phyloP scores from a whole-genome alignment of 768 basidiomycete species.

The Mycena floridula region DNA sequence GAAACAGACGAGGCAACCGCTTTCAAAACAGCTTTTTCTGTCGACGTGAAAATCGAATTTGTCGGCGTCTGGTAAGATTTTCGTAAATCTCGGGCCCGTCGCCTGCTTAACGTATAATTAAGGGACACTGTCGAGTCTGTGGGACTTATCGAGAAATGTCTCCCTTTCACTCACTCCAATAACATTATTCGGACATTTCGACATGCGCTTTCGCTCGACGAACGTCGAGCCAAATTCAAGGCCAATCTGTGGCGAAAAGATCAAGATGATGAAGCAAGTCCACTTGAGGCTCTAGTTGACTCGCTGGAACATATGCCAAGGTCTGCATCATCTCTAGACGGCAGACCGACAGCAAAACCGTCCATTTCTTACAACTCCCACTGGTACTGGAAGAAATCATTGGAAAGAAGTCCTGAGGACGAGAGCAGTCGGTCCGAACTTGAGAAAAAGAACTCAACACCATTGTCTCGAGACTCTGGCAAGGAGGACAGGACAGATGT shows the following conservation, averaged over 20 bases:
- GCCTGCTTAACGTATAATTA: conserved; percentile 28
- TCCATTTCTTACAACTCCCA: neutral
- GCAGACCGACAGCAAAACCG: neutral
- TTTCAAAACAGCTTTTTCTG: conserved; percentile 55
- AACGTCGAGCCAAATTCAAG: too few species aligned
- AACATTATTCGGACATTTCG: too few species aligned
- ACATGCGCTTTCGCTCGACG: too few species aligned
- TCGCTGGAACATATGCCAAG: neutral
- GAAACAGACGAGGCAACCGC: conserved; percentile 43
- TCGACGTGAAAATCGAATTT: too few species aligned
- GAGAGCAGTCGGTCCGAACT: neutral
- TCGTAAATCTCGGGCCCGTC: conserved; percentile 51
- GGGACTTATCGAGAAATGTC: conserved; percentile 42
- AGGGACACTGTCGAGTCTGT: conserved; percentile 71
- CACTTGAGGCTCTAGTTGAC: neutral
- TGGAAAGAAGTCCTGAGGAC: neutral
- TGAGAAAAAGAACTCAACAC: neutral
- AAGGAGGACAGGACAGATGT: conserved; percentile 1
- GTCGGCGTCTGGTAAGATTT: too few species aligned
- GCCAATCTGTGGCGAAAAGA: conserved; percentile 2
- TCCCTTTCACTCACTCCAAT: conserved; percentile 55
- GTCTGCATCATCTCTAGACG: neutral
- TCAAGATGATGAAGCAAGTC: neutral
- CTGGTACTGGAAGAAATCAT: neutral
- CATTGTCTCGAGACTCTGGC: too few species aligned